Conservation (phyloP, 2,329 filamentous ascomycete genomes). For the Trichoderma oligosporum region DNA sequence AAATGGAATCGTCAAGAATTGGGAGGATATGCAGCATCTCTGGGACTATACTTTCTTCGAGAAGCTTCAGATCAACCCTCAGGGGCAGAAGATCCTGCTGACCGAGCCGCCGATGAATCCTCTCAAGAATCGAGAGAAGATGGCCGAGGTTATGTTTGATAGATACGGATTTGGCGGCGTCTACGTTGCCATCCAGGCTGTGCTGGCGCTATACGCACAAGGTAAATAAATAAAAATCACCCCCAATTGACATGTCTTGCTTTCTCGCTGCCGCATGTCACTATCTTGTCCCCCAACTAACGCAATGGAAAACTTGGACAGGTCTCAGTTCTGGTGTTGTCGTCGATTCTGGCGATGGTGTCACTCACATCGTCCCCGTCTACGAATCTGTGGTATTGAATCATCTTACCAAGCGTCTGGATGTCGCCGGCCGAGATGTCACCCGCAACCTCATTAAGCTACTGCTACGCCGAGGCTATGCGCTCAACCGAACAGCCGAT, state of each 20-base stretch:
- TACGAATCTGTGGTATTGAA: constrained; percentile 98
- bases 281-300: not conserved
- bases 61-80: constrained; percentile 90
- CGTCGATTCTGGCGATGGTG: constrained; percentile 95
- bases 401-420: constrained; percentile 88
- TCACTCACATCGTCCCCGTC: constrained; percentile 97
- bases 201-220: constrained; percentile 93
- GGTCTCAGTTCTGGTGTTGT: constrained; percentile 92
- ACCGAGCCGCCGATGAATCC: constrained; percentile 99
- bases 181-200: constrained; percentile 96
- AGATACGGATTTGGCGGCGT: constrained; percentile 94
- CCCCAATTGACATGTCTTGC: too few relatives aligned
- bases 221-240: too few relatives aligned
- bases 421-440: constrained; percentile 94
- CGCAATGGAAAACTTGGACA: constrained; percentile 32
- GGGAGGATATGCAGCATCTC: constrained; percentile 99
- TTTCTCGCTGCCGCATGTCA: not conserved
- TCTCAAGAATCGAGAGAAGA: constrained; percentile 91
- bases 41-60: constrained; percentile 99
- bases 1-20: constrained; percentile 98
- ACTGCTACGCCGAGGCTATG: constrained; percentile 88
- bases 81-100: constrained; percentile 91
- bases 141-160: constrained; percentile 99
- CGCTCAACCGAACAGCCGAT: constrained; percentile 95
- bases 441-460: constrained; percentile 98